Evolutionary conservation across 305 asterid genomes (phyloP).

Genomic region (Ilex paraguariensis): DNA sequence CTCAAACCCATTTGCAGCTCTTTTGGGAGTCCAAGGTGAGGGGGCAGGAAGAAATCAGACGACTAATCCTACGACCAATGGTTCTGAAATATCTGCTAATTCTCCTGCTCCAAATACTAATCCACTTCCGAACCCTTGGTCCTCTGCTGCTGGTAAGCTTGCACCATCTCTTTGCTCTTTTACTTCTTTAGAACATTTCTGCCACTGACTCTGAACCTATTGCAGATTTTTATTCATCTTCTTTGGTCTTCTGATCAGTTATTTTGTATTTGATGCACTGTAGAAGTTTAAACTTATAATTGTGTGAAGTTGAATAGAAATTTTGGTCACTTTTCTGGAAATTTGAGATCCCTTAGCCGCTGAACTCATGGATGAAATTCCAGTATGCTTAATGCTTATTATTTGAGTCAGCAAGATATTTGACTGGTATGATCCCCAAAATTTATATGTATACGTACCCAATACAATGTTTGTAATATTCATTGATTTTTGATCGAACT

Average conservation of each 20-base stretch:
- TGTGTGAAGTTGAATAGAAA: too few species aligned
- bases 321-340: too few species aligned
- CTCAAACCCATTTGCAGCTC: slow-evolving; percentile 41
- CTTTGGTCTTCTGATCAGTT: neutral
- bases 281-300: neutral
- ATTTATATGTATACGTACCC: too few species aligned
- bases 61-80: slow-evolving; percentile 22
- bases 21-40: slow-evolving; percentile 30
- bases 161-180: neutral
- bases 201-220: neutral
- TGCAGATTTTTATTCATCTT: neutral
- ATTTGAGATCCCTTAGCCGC: too few species aligned
- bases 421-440: too few species aligned
- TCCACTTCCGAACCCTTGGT: slow-evolving; percentile 64
- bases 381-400: too few species aligned
- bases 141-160: slow-evolving; percentile 38
- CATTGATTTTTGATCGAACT: too few species aligned
- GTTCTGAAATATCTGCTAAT: slow-evolving; percentile 26
- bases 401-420: too few species aligned
- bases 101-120: slow-evolving; percentile 44
- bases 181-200: neutral
- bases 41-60: slow-evolving; percentile 20
- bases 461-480: too few species aligned
- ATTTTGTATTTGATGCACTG: neutral
- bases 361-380: too few species aligned